Evolutionary conservation across 2,329 filamentous ascomycete species (phyloP), one percentile per base, ranked within the genome.

Genomic region (Cytospora paraplurivora): DNA sequence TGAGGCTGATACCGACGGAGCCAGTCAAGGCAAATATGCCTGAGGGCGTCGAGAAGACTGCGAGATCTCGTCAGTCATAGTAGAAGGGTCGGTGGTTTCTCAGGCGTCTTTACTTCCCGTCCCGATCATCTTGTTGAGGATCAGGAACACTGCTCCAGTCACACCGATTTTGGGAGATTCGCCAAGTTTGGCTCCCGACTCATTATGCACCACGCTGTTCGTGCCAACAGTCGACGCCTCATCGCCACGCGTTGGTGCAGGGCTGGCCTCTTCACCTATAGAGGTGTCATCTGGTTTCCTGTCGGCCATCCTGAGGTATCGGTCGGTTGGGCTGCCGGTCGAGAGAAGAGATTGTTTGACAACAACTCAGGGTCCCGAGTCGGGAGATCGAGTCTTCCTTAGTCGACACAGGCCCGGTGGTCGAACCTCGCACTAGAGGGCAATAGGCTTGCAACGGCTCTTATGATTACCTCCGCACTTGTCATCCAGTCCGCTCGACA

Each of bases 41-140:
- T 0, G 82, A 83, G 0, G 83, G 83, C 0, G 82, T 84, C 4
- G 82, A 84, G 71, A 85, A 85, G 67, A 85, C 62, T 64, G 35
- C 1, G 8, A n/a, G 17, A 7, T 0, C 17, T n/a, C 12, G 51
- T 51, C 37, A 58, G n/a, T 3, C 21, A 21, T 12, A 4, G 33
- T 17, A 12, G n/a, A 10, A 55, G 2, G 7, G 4, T 21, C 2
- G 7, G 13, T 19, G 3, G n/a, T 10, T 38, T 21, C 5, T 7
- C 4, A 0, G 51, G 19, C 21, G 21, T 75, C 80, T 4, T 70
- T 71, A 84, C 82, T 84, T 69, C 82, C 83, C 1, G 83, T 84
- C 12, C 83, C 82, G 47, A 85, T 84, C 81, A 85, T 85, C 69
- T 84, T 84, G 64, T 85, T 85, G 19, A 85, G 67, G 47, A 85